Evolutionary conservation across 495 filamentous ascomycete genomes (phyloP).

Genomic region (Aspergillus asperescens): DNA sequence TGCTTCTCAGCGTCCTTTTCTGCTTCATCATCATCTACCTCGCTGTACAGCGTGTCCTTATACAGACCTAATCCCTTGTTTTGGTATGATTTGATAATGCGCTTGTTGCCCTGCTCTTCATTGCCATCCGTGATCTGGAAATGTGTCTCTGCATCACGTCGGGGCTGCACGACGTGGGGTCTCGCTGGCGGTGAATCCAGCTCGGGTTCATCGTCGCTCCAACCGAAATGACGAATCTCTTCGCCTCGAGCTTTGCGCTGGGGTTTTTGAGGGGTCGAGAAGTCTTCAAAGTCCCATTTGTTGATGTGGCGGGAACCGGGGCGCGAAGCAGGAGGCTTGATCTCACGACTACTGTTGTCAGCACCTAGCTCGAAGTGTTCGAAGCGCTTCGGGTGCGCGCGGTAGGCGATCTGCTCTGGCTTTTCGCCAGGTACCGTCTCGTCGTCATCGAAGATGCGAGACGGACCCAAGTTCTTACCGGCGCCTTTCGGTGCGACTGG

Average conservation of each 20-base stretch:
- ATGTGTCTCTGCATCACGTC: slow-evolving; percentile 73
- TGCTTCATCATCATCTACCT: slow-evolving; percentile 39
- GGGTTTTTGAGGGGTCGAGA: slow-evolving; percentile 71
- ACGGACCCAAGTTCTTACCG: slow-evolving; percentile 57
- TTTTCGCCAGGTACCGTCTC: slow-evolving; percentile 32
- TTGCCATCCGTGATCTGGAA: slow-evolving; percentile 61
- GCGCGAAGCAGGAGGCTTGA: slow-evolving; percentile 34
- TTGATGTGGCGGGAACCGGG: slow-evolving; percentile 58
- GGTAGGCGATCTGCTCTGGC: slow-evolving; percentile 46
- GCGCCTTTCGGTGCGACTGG: slow-evolving; percentile 50
- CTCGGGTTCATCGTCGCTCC: slow-evolving; percentile 61
- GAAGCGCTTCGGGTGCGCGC: slow-evolving; percentile 68
- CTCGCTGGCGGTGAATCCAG: slow-evolving; percentile 52
- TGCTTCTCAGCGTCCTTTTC: slow-evolving; percentile 19
- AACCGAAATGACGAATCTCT: slow-evolving; percentile 65
- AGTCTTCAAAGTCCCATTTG: slow-evolving; percentile 84
- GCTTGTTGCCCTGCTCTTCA: slow-evolving; percentile 21
- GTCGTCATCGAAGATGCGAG: slow-evolving; percentile 61
- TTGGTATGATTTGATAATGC: slow-evolving; percentile 42
- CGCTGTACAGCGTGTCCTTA: slow-evolving; percentile 64
- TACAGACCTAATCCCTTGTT: slow-evolving; percentile 70
- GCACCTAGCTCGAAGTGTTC: slow-evolving; percentile 82
- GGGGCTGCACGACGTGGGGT: slow-evolving; percentile 55
- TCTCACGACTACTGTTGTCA: slow-evolving; percentile 38
- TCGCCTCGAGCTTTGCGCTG: slow-evolving; percentile 47